Base-by-base conservation (phyloP, 768 basidiomycete genomes). In the Phaeolepiota aurea region DNA sequence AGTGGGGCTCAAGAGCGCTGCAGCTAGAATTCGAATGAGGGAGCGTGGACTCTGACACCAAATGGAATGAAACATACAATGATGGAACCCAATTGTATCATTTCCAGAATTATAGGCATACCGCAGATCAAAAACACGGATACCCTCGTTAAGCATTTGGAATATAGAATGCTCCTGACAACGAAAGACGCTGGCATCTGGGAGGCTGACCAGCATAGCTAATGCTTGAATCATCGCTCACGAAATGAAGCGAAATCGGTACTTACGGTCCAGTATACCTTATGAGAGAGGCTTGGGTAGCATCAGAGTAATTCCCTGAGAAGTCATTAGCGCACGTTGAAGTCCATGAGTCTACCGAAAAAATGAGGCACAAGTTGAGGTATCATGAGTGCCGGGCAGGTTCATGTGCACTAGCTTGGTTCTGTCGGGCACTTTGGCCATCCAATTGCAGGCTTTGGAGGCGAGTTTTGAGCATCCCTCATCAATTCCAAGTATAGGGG, bases 331-430 rank as follows among this genome's bases (percentile, higher is more conserved):
- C 34, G 32, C 22, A 35, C 3, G 20, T 16, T 35, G 9, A 2
- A 22, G 15, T 2, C 12, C 11, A 20, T 7, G 13, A 38, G 32
- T 16, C 5, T 13, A 5, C 20, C 15, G 18, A 20, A 18, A 44
- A 19, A 31, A 22, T 20, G 1, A 43, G 57, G 20, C 51, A 68
- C 71, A 68, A 9, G 73, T 73, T 1, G 67, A 56, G 0, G 71
- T 58, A 51, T 76, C 73, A 44, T 76, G 72, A 2, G 68, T 71
- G 20, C 72, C 73, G 9, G 72, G 73, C n/a, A 76, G 46, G 46
- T 72, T 74, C 66, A 74, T 68, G 30, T 66, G 63, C 5, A 69
- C 67, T 1, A 75, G 50, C 40, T 51, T 54, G 1, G 66, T 73
- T 30, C 48, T 59, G 46, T 73, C 71, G 2, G 63, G 51, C 23